Base-by-base conservation (phyloP, 345 rosid species). In the Hypericum perforatum region DNA sequence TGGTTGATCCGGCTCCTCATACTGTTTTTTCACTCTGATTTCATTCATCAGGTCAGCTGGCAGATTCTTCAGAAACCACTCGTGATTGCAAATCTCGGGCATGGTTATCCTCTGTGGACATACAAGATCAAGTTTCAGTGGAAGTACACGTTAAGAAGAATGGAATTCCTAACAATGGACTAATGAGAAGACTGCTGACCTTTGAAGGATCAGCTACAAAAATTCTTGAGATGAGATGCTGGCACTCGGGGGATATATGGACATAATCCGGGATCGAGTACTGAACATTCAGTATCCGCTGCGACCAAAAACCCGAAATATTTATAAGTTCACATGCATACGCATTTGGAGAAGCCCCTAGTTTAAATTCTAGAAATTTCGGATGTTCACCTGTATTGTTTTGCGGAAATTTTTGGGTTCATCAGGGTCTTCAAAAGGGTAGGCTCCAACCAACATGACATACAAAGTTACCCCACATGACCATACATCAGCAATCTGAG, bases 401-500 rank as follows among this genome's bases (percentile, higher is more conserved):
- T 72, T 82, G 58, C 78, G 89, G 66, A 94, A 89, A 67, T 89
- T 94, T 78, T 80, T 94, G 41, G 99, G 99, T 62, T 89, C 97
- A 10, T 82, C 94, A 0, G 99, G 97, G 64, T 89, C 97, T 78
- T 94, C 99, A 3, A 94, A 94, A 54, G 99, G 99, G 69, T 89
- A 94, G 9, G 97, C 91, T 73, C 99, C 99, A 49, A 89, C 99
- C 58, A 89, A 65, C 99, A 94, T 94, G 9, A 94, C 99, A 42
- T 84, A 94, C 47, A 94, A 59, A 55, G 99, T 94, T 51, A 94
- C 99, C 11, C 99, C 97, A 62, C 99, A 94, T 14, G 99, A 94
- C 97, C 99, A 94, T 37, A 92, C 98, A 72, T 92, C 98, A 12
- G 98, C 98, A 74, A 89, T 73, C 98, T 87, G 87, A 47, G 55